Evolutionary conservation across 306 rosid genomes (phyloP), one percentile per base, ranked within the genome.

Genomic region (Ziziphus jujuba): DNA sequence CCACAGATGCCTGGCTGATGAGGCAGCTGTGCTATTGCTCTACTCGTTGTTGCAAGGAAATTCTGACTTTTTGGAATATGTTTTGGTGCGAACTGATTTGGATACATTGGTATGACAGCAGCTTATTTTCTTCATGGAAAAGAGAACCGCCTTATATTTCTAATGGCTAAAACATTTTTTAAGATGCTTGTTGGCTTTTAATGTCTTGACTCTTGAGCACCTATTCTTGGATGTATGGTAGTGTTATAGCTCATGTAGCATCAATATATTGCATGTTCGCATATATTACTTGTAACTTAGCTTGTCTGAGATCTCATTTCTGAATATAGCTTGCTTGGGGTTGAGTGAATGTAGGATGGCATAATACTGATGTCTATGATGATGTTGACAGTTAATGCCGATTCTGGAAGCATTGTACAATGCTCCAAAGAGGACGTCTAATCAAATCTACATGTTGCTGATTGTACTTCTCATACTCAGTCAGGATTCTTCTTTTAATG

Each of bases 401-500:
- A 88, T 88, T 76, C 73, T 95, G 88, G 99, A 88, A 88, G 99
- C 96, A 14, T 76, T 95, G 60, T 95, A 95, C 73, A 76, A 84
- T 87, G 95, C 97, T 72, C 85, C 89, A 70, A 85, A 74, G 70
- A 87, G 84, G 84, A 73, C 99, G 13, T 80, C 99, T 54, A 91
- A 91, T 85, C 97, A 95, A 87, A 95, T 95, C 71, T 90, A 95
- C 87, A 90, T 95, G 97, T 75, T 95, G 88, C 83, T 95, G 75
- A 95, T 95, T 76, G 75, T 88, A 73, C 95, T 89, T 79, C 95
- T 95, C 72, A 95, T 95, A 77, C 96, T 95, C 44, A 95, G 97
- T 73, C 99, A 95, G 81, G 99, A 95, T 85, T 91, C 96, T 72
- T 85, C 99, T 59, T 90, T 95, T 76, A 95, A 91, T 85, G 91